These are phyloP conservation scores for Fusarium sp. DNA, from an alignment of 2,329 filamentous ascomycete species.

Conservation along the genomic window DNA sequence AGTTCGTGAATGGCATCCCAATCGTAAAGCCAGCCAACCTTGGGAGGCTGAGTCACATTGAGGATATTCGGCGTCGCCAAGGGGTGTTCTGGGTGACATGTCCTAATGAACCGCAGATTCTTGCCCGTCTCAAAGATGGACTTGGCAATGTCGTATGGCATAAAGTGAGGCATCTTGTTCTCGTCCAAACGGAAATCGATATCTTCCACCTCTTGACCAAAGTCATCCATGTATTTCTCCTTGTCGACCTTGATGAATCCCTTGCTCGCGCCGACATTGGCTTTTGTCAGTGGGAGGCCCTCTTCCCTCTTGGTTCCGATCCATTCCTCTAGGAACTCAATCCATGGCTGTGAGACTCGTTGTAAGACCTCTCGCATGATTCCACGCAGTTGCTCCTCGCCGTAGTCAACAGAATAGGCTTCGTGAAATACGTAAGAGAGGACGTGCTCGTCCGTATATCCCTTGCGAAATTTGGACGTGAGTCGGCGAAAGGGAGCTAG, in stretches of 20 bases:
- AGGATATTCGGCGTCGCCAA: constrained; percentile 66
- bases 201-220: constrained; percentile 66
- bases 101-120: constrained; percentile 77
- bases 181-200: constrained; percentile 72
- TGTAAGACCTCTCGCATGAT: constrained; percentile 75
- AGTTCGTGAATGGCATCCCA: constrained; percentile 76
- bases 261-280: constrained; percentile 56
- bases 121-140: constrained; percentile 83
- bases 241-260: constrained; percentile 71
- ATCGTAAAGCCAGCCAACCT: constrained; percentile 74
- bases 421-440: constrained; percentile 71
- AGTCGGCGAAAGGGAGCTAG: constrained; percentile 63
- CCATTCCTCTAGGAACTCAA: constrained; percentile 77
- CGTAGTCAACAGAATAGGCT: constrained; percentile 72
- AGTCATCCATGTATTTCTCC: constrained; percentile 66
- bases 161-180: constrained; percentile 75
- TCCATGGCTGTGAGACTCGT: constrained; percentile 72
- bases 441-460: constrained; percentile 67
- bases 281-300: constrained; percentile 63
- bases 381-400: constrained; percentile 68
- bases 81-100: constrained; percentile 77
- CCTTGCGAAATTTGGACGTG: constrained; percentile 56
- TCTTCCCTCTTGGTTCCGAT: constrained; percentile 73
- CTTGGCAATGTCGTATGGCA: constrained; percentile 75
- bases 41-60: constrained; percentile 61